phyloP scores from a whole-genome alignment of 306 rosid species.

The Pterocarpus santalinus region DNA sequence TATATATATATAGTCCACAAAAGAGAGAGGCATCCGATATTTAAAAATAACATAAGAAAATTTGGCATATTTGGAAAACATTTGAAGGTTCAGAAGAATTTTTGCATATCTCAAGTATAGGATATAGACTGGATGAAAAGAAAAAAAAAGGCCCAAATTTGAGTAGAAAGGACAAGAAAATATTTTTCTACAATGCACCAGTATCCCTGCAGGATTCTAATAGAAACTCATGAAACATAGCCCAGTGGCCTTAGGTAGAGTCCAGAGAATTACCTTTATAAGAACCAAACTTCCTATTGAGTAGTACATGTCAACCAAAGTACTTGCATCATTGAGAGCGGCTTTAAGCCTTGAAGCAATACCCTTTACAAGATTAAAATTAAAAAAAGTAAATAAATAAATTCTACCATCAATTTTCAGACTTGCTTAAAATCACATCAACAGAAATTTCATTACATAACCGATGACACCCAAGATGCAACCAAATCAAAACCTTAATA shows the following conservation, averaged over 20 bases:
- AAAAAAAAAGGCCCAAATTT: neutral
- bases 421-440: neutral
- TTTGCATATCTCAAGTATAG: neutral
- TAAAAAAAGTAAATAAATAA: neutral
- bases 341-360: slow-evolving; percentile 68
- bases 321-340: slow-evolving; percentile 66
- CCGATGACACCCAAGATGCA: slow-evolving; percentile 20
- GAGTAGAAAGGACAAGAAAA: neutral
- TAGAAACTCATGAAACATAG: neutral
- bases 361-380: slow-evolving; percentile 56
- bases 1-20: neutral
- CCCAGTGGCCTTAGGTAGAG: neutral
- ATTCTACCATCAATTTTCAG: slow-evolving; percentile 35
- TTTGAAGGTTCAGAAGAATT: neutral
- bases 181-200: neutral
- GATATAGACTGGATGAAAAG: neutral
- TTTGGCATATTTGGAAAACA: slow-evolving; percentile 8
- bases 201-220: neutral
- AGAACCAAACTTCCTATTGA: slow-evolving; percentile 83
- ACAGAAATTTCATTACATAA: neutral
- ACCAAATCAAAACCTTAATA: slow-evolving; percentile 1
- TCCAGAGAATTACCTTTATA: slow-evolving; percentile 65
- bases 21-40: neutral
- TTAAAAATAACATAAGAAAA: slow-evolving; percentile 34
- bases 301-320: slow-evolving; percentile 77